Evolutionary conservation across 2,329 filamentous ascomycete genomes (phyloP).

Genomic region (Fusarium aywerte): DNA sequence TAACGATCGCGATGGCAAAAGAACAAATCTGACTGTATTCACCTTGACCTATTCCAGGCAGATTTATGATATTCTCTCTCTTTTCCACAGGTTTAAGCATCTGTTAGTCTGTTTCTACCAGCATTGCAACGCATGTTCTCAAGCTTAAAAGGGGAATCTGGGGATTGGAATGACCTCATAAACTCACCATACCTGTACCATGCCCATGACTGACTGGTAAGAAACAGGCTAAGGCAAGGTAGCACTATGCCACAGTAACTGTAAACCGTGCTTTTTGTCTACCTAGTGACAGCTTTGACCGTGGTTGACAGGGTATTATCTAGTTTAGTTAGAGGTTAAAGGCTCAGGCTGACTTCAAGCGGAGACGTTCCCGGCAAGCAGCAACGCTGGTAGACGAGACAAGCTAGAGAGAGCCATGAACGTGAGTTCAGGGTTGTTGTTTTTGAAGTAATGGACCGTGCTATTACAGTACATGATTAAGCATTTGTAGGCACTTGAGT

Average conservation of each 20-base stretch:
- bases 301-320: conserved; percentile 5
- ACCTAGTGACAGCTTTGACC: conserved; percentile 35
- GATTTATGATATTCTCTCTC: not conserved
- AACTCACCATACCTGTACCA: conserved; percentile 12
- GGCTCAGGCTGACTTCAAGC: conserved; percentile 39
- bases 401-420: too few species aligned
- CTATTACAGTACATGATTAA: not conserved
- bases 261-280: conserved; percentile 14
- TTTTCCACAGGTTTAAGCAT: not conserved
- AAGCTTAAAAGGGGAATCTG: conserved; percentile 25
- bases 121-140: conserved; percentile 10
- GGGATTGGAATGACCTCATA: conserved; percentile 41
- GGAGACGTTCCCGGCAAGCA: conserved; percentile 28
- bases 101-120: conserved; percentile 6
- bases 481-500: too few species aligned
- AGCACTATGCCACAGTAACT: conserved; percentile 12
- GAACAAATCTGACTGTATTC: conserved; percentile 15
- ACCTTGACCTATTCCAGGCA: conserved; percentile 4
- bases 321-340: conserved; percentile 6
- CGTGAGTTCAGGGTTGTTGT: conserved; percentile 19
- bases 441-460: conserved; percentile 3
- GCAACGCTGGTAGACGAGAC: conserved; percentile 3
- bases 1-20: conserved; percentile 4
- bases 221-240: conserved; percentile 18
- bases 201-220: conserved; percentile 11